phyloP scores from a whole-genome alignment of 208 protist genomes.

The Acanthamoeba lenticulata region DNA sequence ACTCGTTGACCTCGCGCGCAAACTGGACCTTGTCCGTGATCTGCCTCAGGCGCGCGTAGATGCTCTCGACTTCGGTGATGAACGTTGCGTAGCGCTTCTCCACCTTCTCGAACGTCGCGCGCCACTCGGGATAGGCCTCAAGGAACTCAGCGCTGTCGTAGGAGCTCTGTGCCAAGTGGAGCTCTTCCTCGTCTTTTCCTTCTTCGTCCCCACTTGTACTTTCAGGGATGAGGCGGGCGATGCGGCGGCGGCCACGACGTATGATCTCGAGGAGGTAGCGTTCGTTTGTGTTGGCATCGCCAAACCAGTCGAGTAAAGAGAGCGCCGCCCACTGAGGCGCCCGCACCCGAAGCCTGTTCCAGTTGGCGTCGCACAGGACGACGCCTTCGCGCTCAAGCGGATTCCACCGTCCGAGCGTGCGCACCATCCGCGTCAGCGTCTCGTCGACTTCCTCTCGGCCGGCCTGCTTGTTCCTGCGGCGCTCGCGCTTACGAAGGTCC shows the following conservation, averaged over 20 bases:
- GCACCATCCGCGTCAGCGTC: background rate
- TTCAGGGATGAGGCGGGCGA: background rate
- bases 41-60: background rate
- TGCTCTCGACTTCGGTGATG: background rate
- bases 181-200: background rate
- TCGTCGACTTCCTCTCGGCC: conserved; percentile 1
- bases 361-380: background rate
- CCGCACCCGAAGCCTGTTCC: background rate
- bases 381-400: conserved; percentile 24
- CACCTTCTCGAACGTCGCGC: background rate
- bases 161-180: background rate
- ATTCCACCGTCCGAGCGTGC: background rate
- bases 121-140: conserved; percentile 25
- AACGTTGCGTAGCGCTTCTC: conserved; percentile 18
- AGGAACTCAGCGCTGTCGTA: conserved; percentile 43
- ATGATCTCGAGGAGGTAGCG: conserved; percentile 24
- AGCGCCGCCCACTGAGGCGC: conserved; percentile 10
- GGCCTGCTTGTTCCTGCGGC: background rate
- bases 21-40: background rate
- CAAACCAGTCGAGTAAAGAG: conserved; percentile 8
- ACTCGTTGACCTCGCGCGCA: background rate
- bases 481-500: background rate
- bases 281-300: conserved; percentile 36
- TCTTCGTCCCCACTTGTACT: background rate
- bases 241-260: background rate